Evolutionary conservation across 176 grass and related monocot species (phyloP), one percentile per base, ranked within the genome.

Genomic region (Microstegium vimineum): DNA sequence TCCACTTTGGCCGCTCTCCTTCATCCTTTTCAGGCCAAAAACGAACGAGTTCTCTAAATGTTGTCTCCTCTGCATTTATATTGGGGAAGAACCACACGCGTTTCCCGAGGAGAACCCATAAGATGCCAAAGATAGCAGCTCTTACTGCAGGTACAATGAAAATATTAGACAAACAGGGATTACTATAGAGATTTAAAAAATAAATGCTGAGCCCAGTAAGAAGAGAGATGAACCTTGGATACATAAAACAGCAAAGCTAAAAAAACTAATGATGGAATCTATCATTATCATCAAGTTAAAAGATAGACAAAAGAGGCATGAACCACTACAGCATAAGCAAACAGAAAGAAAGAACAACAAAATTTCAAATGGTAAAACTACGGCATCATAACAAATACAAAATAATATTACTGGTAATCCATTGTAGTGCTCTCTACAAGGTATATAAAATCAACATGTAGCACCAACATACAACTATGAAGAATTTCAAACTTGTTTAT

Each of bases 11-110:
- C 22, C 76, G 79, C 63, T 93, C 96, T 41, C 64, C 90, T 77
- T 93, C 96, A 76, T 98, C 93, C 79, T 95, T 98, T 86, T 95
- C 89, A 32, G 96, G 96, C 92, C 90, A 98, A 91, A 98, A 98
- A 32, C 89, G 87, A 71, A 95, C 80, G 0, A 98, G 91, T 76
- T 98, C 96, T 71, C 96, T 90, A 76, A 98, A 98, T 62, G 96
- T 98, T 11, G 96, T 98, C 89, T 98, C 96, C 79, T 98, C 96
- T 15, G 92, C 96, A 87, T 98, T 98, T 77, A 98, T 95, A 87
- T 98, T 98, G 26, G 96, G 96, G 83, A 98, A 98, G 91, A 98
- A 95, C 96, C 96, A 98, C 43, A 98, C 87, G 28, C 96, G 89
- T 75, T 98, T 98, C 31, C 96, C 96, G 85, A 98, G 80, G 75